These are phyloP conservation scores for Calycina marina DNA, from an alignment of 2,329 filamentous ascomycete species.

Conservation along the genomic window DNA sequence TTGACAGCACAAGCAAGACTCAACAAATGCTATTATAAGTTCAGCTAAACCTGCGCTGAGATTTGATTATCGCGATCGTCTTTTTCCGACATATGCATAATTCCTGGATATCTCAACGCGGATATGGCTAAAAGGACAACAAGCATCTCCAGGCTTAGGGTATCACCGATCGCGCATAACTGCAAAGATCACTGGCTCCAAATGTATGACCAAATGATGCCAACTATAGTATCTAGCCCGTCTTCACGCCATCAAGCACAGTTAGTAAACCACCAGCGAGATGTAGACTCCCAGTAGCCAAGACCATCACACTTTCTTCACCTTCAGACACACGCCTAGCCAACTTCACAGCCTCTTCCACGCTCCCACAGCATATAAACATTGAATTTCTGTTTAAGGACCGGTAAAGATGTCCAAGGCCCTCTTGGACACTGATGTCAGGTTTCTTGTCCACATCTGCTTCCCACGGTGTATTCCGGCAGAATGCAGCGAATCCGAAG, in stretches of 20 bases:
- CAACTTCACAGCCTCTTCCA: conserved; percentile 50
- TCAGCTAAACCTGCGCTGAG: too few species aligned
- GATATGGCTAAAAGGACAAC: too few species aligned
- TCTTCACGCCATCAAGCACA: conserved; percentile 38
- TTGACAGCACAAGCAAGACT: too few species aligned
- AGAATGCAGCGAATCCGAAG: conserved; percentile 66
- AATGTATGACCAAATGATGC: too few species aligned
- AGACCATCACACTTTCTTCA: conserved; percentile 37
- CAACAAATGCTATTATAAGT: too few species aligned
- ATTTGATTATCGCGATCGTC: too few species aligned
- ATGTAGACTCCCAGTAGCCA: conserved; percentile 76
- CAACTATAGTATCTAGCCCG: too few species aligned
- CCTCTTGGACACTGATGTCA: conserved; percentile 50
- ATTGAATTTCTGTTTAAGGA: conserved; percentile 32
- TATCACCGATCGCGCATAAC: too few species aligned
- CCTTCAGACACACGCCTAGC: conserved; percentile 25
- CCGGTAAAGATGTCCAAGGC: conserved; percentile 46
- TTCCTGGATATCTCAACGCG: too few species aligned
- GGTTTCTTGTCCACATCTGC: conserved; percentile 26
- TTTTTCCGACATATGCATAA: too few species aligned
- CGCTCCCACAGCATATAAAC: conserved; percentile 45
- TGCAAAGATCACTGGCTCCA: too few species aligned
- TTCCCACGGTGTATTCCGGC: conserved; percentile 55
- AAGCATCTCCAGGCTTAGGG: too few species aligned
- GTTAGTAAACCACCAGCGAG: conserved; percentile 68